Conservation (phyloP, 2,329 filamentous ascomycete genomes). For the Hypocrella siamensis region DNA sequence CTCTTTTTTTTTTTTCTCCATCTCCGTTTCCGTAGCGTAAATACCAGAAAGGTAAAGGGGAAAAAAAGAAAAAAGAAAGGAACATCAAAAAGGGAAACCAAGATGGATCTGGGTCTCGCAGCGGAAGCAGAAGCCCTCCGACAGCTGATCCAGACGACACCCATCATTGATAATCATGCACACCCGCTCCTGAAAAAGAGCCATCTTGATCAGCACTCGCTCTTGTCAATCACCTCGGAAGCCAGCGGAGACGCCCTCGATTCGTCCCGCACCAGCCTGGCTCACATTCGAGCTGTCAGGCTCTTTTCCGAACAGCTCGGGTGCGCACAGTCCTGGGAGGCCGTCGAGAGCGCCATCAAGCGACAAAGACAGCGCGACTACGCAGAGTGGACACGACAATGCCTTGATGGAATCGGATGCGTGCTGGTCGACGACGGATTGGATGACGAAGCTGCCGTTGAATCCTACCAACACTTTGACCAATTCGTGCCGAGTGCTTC, state of each 20-base stretch:
- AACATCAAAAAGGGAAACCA: no score
- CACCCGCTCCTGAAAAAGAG: constrained; percentile 48
- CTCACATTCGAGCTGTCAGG: constrained; percentile 53
- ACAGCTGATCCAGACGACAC: constrained; percentile 32
- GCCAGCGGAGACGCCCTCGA: constrained; percentile 52
- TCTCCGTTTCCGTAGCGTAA: no score
- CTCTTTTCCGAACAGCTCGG: constrained; percentile 51
- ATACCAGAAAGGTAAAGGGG: no score
- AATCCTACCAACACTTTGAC: constrained; percentile 49
- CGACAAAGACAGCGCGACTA: constrained; percentile 27
- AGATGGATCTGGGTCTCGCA: constrained; percentile 2
- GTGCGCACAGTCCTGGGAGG: constrained; percentile 47
- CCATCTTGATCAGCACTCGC: constrained; percentile 27
- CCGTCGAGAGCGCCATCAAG: constrained; percentile 27
- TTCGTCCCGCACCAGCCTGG: constrained; percentile 44
- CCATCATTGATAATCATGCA: constrained; percentile 60
- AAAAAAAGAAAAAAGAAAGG: no score
- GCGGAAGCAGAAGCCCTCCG: constrained; percentile 10
- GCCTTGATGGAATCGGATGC: constrained; percentile 56
- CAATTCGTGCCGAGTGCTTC: constrained; percentile 46
- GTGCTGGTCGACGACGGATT: constrained; percentile 70
- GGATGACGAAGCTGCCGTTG: constrained; percentile 34
- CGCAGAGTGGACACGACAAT: constrained; percentile 43
- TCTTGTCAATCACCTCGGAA: constrained; percentile 54
- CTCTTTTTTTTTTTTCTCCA: no score